Base-by-base conservation (phyloP, 192 early-diverging fungal species). In the Glomus cerebriforme region DNA sequence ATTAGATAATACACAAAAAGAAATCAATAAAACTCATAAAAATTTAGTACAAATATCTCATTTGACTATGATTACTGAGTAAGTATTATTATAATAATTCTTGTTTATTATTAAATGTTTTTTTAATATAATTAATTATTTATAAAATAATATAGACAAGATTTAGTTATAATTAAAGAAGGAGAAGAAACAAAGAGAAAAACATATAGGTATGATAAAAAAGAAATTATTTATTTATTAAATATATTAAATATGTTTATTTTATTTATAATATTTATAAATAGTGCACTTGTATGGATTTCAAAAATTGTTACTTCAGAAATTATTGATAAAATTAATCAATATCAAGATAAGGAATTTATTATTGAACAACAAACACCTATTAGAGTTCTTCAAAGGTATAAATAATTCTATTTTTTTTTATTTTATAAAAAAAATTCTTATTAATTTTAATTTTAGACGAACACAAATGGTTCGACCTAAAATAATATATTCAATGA, bases 171-270 rank as follows among this genome's bases (percentile, higher is more conserved):
- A 32, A 93, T 93, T 66, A 93, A 93, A 77, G 85, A 91, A 67
- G 92, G 93, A 29, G 92, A 95, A 73, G 91, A 95, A 66, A 81
- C 85, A 43, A 95, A 95, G 81, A 84, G 85, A 29, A 95, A 93
- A 81, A 86, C 87, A 12, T 95, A 93, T 79, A 78, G 75, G 75
- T 77, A 39, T 37, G 74, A 22, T 34, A 19, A 29, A 43, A 15
- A 54, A n/a, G 32, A 35, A 26, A 8, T 22, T 32, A 1, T 2
- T 9, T 24, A 17, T 13, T n/a, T 43, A 6, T 43, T n/a, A 49
- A 17, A 54, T 24, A 24, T 73, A 58, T 13, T 54, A 7, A 8
- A 26, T 60, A 58, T 35, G 54, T 29, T 19, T 54, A 10, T 24
- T 27, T 29, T 31, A 17, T 22, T 37, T 12, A 24, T 32, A 62